Evolutionary conservation across 2,329 filamentous ascomycete genomes (phyloP), one percentile per base, ranked within the genome.

Genomic region (Xylaria arbuscula): DNA sequence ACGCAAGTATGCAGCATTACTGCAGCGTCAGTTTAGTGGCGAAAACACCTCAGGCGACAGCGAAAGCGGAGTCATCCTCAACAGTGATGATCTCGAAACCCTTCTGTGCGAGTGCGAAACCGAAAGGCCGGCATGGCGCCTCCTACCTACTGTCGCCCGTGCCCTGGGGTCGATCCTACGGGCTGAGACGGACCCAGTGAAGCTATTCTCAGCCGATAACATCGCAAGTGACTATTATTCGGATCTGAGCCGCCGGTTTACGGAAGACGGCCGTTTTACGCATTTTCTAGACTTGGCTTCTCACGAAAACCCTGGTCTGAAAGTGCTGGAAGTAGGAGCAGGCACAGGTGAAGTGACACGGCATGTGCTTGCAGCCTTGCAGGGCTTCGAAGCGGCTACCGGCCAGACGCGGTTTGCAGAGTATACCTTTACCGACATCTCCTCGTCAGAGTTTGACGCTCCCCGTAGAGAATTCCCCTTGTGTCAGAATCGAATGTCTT

Each of bases 401-500:
- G 72, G 72, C 7, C 57, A 60, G 3, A 34, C 69, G 19, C 34
- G 54, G 0, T 78, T 78, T 50, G 54, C 70, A 0, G 67, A 77
- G 17, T 83, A 83, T 66, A 78, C 73, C 0, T 84, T 77, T 55
- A 82, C 81, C 0, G 82, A 84, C 45, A 78, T 82, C 1, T 82
- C 79, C 15, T 7, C 3, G 1, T 28, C 61, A 0, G 47, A 47
- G 1, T 69, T 66, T 13, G 8, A 42, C 3, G 22, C 10, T 5
- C 22, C 48, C 13, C 22, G 22, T 2, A 22, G 28, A 10, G 9
- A 17, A 1, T 51, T 51, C 22, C 7, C 22, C 7, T 7, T 28
- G 8, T 51, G 15, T 6, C 22, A 24, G 2, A 22, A 15, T 10
- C 51, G 70, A 2, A 56, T 71, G 48, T 24, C 28, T 0, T 73